Percentiles rank a stretch among this genome's conserved stretches.
phyloP scores from a whole-genome alignment of 148 eudicot species.

The Hydrangea macrophylla region DNA sequence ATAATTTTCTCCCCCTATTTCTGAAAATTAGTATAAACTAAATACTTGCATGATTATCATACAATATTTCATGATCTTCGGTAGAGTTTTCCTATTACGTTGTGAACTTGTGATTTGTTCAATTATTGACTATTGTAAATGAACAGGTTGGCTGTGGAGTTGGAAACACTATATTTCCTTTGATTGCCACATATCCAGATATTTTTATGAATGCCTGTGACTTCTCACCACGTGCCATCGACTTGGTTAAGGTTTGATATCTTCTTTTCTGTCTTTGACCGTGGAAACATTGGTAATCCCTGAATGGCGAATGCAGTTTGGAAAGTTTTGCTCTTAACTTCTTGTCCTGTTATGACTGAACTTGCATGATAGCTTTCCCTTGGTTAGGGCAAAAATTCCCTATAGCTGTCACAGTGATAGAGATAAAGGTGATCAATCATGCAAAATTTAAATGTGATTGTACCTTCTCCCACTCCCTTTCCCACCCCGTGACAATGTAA shows the following conservation, averaged over 20 bases:
- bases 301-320: neutral
- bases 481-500: too few species aligned
- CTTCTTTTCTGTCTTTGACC: neutral
- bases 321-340: neutral
- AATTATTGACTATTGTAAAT: slow-evolving; percentile 12
- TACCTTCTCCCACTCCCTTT: too few species aligned
- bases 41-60: neutral
- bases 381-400: neutral
- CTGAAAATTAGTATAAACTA: neutral
- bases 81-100: neutral
- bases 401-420: neutral
- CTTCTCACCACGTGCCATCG: slow-evolving; percentile 84
- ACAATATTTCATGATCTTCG: neutral
- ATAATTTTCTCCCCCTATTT: too few species aligned
- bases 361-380: slow-evolving; percentile 3
- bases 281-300: neutral
- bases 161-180: slow-evolving; percentile 92
- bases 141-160: slow-evolving; percentile 95
- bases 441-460: too few species aligned
- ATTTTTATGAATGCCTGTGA: slow-evolving; percentile 90
- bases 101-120: neutral
- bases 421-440: neutral
- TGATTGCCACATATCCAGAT: slow-evolving; percentile 69
- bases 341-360: neutral
- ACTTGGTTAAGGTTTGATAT: slow-evolving; percentile 79